phyloP scores from a whole-genome alignment of 306 rosid species.

The Trifolium pratense region DNA sequence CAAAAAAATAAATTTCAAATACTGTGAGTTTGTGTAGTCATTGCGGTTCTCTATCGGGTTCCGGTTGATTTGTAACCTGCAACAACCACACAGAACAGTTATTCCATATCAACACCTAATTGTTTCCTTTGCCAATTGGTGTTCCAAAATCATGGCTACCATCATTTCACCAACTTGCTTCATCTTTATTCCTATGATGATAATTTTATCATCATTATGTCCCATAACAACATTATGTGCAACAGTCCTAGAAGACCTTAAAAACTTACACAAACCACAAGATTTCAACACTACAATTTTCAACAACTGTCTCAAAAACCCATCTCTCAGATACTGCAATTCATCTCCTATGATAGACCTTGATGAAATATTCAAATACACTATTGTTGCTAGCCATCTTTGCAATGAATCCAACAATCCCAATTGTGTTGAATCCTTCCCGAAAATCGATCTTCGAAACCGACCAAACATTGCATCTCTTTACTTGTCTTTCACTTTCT shows the following conservation, averaged over 20 bases:
- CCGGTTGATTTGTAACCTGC: constrained; percentile 7
- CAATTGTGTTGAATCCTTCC: constrained; percentile 64
- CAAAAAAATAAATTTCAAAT: too few relatives aligned
- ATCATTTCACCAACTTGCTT: constrained; percentile 44
- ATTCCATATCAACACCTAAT: background rate
- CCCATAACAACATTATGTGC: constrained; percentile 41
- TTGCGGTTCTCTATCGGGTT: background rate
- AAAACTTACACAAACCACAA: constrained; percentile 59
- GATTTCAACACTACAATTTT: constrained; percentile 67
- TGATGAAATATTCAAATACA: constrained; percentile 66
- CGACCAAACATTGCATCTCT: constrained; percentile 58
- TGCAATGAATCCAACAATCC: constrained; percentile 76
- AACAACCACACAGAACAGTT: background rate
- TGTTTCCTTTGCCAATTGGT: constrained; percentile 33
- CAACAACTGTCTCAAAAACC: constrained; percentile 61
- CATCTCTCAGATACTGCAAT: constrained; percentile 72
- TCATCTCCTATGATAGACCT: constrained; percentile 52
- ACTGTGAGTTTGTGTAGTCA: background rate
- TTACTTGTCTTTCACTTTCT: constrained; percentile 74
- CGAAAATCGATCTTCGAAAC: constrained; percentile 66
- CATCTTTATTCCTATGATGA: constrained; percentile 28
- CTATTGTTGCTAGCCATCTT: constrained; percentile 76
- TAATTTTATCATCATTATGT: constrained; percentile 21
- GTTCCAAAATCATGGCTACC: constrained; percentile 45
- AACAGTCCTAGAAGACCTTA: constrained; percentile 72